Evolutionary conservation across 345 rosid species (phyloP), one percentile per base, ranked within the genome.

Genomic region (Salix suchowensis): DNA sequence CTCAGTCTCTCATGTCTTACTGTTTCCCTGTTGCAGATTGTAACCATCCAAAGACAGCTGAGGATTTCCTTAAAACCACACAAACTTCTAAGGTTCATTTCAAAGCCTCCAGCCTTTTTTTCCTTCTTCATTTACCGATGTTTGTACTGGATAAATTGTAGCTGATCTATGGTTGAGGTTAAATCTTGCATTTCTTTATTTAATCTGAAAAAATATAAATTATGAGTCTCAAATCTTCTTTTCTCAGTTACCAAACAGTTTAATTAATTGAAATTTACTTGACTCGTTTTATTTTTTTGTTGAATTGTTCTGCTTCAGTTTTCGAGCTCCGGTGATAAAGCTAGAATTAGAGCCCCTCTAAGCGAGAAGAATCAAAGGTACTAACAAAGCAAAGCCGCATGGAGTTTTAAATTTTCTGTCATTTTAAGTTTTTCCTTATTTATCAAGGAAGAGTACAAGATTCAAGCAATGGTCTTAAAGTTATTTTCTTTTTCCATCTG

Each of bases 41-140:
- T 88, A 88, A 86, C 32, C 99, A 96, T 84, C 96, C 99, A 4
- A 89, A 85, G 86, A 83, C 85, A 32, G 94, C 88, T 60, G 93
- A 93, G 54, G 99, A 93, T 77, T 92, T 90, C 82, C 74, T 88
- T 76, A 82, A 61, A 79, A 70, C 82, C 11, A 85, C 90, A 4
- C 91, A 93, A 11, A 74, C 68, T 80, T 84, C 89, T 6, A 84
- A 83, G 91, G 88, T 86, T n/a, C 19, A 13, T 70, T 32, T 37
- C 62, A n/a, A n/a, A 58, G 62, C 54, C 72, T 36, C 6, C 74
- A 62, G 76, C 42, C 40, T 73, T 70, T 46, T 69, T 69, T 40
- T n/a, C n/a, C 52, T 73, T 32, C 23, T 28, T 73, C 23, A 5
- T 36, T 58, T 55, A 18, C 9, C 23, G 7, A 32, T 24, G 15